phyloP scores from a whole-genome alignment of 768 basidiomycete species.

The Dictyophora rubrovolvata region DNA sequence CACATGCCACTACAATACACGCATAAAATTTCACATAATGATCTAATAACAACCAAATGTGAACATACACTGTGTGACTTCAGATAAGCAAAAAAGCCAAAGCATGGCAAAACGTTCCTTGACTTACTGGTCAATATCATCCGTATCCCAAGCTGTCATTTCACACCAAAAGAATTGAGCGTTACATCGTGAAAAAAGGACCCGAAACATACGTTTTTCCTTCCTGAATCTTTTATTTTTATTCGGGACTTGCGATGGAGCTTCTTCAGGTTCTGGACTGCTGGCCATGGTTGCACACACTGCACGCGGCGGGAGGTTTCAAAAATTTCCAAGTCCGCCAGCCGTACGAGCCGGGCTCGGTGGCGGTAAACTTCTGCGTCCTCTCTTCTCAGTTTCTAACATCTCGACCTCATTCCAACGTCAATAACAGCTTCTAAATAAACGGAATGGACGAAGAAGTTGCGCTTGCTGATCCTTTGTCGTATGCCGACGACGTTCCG shows the following conservation, averaged over 20 bases:
- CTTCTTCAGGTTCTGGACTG: constrained; percentile 20
- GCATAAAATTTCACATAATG: background rate
- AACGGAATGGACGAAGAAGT: constrained; percentile 4
- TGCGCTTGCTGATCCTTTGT: constrained; percentile 22
- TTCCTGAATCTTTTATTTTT: constrained; percentile 89
- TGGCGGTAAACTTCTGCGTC: constrained; percentile 6
- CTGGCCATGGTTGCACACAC: too few species aligned
- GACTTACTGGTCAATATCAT: constrained; percentile 95
- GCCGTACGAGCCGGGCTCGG: background rate
- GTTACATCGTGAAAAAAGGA: background rate
- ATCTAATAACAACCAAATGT: background rate
- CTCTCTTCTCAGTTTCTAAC: constrained; percentile 4
- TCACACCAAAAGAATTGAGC: constrained; percentile 12
- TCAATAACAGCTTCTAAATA: too few species aligned
- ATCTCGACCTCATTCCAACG: too few species aligned
- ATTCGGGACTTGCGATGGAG: constrained; percentile 34
- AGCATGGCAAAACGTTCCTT: background rate
- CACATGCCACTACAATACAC: constrained; percentile 65
- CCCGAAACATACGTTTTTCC: constrained; percentile 70
- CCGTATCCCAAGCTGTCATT: constrained; percentile 88
- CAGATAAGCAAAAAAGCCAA: constrained; percentile 1
- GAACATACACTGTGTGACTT: constrained; percentile 21
- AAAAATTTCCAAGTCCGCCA: background rate
- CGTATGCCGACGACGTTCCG: constrained; percentile 44
- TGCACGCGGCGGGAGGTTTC: background rate